Conservation (phyloP, 768 basidiomycete genomes). For the Phylloporus sp. region DNA sequence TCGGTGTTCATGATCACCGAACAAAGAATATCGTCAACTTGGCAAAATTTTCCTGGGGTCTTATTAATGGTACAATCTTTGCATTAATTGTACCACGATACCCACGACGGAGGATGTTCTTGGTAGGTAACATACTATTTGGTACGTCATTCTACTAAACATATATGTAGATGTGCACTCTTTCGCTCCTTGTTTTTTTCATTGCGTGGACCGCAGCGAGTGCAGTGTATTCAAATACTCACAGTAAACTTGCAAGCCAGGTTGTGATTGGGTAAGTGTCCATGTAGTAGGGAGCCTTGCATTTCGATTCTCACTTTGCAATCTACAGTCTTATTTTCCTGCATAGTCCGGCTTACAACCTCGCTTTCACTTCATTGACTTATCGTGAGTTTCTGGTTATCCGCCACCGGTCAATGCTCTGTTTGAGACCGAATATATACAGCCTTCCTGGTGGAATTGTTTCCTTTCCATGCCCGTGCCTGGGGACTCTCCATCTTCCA, state of each 20-base stretch:
- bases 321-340: conserved; percentile 8
- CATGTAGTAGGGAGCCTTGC: background rate
- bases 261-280: conserved; percentile 9
- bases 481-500: conserved; percentile 61
- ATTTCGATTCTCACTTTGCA: background rate
- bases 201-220: conserved; percentile 15
- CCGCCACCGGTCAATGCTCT: too few relatives aligned
- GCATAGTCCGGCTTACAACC: conserved; percentile 3
- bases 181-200: conserved; percentile 15
- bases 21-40: conserved; percentile 16
- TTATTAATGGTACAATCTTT: background rate
- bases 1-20: conserved; percentile 14
- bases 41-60: conserved; percentile 1
- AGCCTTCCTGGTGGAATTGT: conserved; percentile 63
- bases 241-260: conserved; percentile 1
- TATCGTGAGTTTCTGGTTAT: conserved; percentile 1
- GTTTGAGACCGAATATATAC: background rate
- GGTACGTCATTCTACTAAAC: background rate
- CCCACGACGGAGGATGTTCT: conserved; percentile 7
- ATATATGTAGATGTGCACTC: conserved; percentile 1
- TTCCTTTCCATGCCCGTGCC: conserved; percentile 58
- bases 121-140: background rate
- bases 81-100: conserved; percentile 5
- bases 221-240: conserved; percentile 10
- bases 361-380: conserved; percentile 1